These are phyloP conservation scores for Oenanthe javanica DNA, from an alignment of 140 eudicot species.

Conservation along the genomic window DNA sequence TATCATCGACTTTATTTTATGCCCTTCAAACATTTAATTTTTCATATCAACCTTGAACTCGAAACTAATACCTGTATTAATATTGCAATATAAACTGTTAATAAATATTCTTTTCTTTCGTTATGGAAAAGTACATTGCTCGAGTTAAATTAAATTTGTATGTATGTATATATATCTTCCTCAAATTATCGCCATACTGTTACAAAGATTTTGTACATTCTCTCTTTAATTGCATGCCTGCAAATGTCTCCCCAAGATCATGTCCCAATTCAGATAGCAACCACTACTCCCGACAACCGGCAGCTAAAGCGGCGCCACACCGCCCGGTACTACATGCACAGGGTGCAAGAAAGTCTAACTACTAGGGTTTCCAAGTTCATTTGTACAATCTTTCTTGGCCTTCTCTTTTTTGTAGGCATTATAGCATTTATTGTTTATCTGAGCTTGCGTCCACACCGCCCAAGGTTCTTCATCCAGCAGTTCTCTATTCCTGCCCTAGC, in stretches of 20 bases:
- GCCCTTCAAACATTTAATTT: neutral
- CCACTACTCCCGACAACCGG: constrained; percentile 31
- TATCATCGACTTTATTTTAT: neutral
- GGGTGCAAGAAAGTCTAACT: constrained; percentile 71
- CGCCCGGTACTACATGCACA: constrained; percentile 55
- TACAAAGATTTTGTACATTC: neutral
- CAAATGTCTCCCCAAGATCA: constrained; percentile 36
- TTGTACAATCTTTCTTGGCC: constrained; percentile 51
- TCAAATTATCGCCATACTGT: constrained; percentile 16
- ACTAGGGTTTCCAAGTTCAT: constrained; percentile 62
- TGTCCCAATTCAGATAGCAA: constrained; percentile 31
- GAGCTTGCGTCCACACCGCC: constrained; percentile 70
- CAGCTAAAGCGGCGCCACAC: constrained; percentile 58
- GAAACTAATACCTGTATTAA: neutral
- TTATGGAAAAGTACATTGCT: constrained; percentile 20
- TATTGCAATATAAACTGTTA: neutral
- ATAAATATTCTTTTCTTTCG: constrained; percentile 36
- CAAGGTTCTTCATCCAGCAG: constrained; percentile 35
- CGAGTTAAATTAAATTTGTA: neutral
- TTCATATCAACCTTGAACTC: neutral
- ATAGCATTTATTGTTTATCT: constrained; percentile 75
- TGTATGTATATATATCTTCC: constrained; percentile 18
- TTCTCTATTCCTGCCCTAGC: constrained; percentile 37
- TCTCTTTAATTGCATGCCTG: neutral
- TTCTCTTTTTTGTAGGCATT: constrained; percentile 56